Base-by-base conservation (phyloP, 2,329 filamentous ascomycete genomes). In the Falciphora oryzae region DNA sequence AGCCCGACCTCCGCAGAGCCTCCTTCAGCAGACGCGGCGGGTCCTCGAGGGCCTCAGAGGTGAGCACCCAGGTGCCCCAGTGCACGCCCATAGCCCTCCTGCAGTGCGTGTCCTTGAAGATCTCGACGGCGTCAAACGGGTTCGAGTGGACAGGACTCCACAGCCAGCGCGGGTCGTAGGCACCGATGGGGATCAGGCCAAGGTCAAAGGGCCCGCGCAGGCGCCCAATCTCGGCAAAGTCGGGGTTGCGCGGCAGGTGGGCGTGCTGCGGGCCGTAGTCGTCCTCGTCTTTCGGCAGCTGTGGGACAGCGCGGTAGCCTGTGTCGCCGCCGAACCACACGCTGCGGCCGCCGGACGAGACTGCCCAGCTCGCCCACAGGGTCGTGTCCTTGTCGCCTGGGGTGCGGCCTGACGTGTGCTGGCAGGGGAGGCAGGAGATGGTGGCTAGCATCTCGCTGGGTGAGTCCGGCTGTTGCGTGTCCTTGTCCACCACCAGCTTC, bases 261-360 rank as follows among this genome's bases (percentile, higher is more conserved):
- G 87, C 80, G 70, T 88, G 87, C 65, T 88, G 85, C 0, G 85
- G 79, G 8, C 82, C 84, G 74, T 92, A 92, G 77, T 96, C 92
- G 74, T 96, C 90, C 4, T 74, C 72, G 31, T 76, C 83, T 5
- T 81, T 76, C 0, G 88, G 83, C 0, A 91, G 73, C 63, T 84
- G 77, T 2, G 90, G 89, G 0, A 97, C 91, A 8, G 85, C 78
- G 67, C 94, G 87, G 77, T 98, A 98, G 57, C 93, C 94, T 1
- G 94, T 97, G 77, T 98, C 94, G 67, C 92, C 92, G 68, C 79
- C 92, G 74, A 97, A 97, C 81, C 88, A 97, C 57, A 97, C 85
- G n/a, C 88, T 92, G 71, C 88, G 89, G 25, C 84, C 86, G 28
- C 87, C 89, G 0, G 89, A 91, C 35, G 83, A 80, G 25, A 98